Evolutionary conservation across 1,284 basidiomycete genomes (phyloP).

Genomic region (Vanrija sp.): DNA sequence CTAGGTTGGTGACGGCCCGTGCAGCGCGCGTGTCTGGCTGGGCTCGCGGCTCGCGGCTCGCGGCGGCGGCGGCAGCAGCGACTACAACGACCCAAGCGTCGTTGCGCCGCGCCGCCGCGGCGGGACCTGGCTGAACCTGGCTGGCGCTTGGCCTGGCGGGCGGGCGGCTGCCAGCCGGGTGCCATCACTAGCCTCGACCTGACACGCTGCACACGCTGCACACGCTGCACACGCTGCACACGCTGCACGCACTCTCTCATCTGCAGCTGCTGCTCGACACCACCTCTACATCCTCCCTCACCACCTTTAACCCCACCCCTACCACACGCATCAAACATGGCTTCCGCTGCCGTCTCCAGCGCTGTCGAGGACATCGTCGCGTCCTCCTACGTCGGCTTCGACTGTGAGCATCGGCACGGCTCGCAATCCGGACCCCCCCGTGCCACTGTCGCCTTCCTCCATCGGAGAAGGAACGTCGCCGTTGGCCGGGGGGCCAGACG

Average conservation of each 20-base stretch:
- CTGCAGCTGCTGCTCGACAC: not conserved
- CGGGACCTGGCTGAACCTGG: not conserved
- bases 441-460: not conserved
- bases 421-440: not conserved
- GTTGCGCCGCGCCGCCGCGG: too few species aligned
- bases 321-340: conserved; percentile 19
- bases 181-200: not conserved
- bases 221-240: not conserved
- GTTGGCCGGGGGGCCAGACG: not conserved
- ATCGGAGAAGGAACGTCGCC: not conserved
- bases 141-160: not conserved
- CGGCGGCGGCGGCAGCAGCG: too few species aligned
- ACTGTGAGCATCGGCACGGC: conserved; percentile 53
- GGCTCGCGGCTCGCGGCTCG: too few species aligned
- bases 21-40: too few species aligned
- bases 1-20: not conserved
- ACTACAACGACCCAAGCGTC: too few species aligned
- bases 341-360: conserved; percentile 24
- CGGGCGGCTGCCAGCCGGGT: not conserved
- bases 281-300: not conserved
- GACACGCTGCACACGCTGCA: not conserved
- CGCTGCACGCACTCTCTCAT: not conserved
- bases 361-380: conserved; percentile 67
- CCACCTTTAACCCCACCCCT: not conserved
- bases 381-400: conserved; percentile 86